Percentiles rank a stretch among this genome's conserved stretches.
Conservation (phyloP, 805 yeast genomes). For the Starmerella sp. region DNA sequence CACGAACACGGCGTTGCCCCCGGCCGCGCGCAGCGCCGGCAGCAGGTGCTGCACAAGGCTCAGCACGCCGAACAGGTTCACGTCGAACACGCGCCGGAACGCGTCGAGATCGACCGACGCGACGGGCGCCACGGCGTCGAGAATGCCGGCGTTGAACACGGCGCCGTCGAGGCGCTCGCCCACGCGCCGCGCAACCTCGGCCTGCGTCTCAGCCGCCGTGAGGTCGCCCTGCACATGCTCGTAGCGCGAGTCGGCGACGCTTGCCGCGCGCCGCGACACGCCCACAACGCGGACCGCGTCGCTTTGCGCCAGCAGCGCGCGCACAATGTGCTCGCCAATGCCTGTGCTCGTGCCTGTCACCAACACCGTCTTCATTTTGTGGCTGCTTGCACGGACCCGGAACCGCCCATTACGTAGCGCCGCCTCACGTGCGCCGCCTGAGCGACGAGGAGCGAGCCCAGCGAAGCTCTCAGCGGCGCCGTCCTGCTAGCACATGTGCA, state of each 20-base stretch:
- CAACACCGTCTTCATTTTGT: constrained; percentile 15
- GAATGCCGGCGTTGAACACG: constrained; percentile 61
- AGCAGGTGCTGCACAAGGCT: constrained; percentile 36
- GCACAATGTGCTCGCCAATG: constrained; percentile 69
- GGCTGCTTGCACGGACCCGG: neutral
- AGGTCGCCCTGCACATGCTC: constrained; percentile 43
- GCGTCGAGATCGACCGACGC: constrained; percentile 36
- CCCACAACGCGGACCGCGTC: constrained; percentile 43
- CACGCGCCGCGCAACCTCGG: constrained; percentile 25
- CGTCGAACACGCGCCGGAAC: constrained; percentile 58
- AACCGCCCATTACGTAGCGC: no score
- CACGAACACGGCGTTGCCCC: constrained; percentile 64
- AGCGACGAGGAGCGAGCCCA: no score
- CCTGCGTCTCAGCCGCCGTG: constrained; percentile 31
- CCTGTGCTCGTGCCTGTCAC: constrained; percentile 25
- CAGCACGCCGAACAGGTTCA: constrained; percentile 70
- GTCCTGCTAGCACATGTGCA: no score
- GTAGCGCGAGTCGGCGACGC: constrained; percentile 33
- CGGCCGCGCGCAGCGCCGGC: constrained; percentile 44
- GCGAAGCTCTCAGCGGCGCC: no score
- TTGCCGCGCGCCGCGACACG: constrained; percentile 48
- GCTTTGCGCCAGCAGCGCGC: constrained; percentile 34
- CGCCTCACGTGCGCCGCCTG: neutral
- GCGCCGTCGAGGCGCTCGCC: constrained; percentile 34
- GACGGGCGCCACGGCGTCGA: constrained; percentile 58